phyloP scores from a whole-genome alignment of 1,284 basidiomycete genomes.

The Rugiboletus extremiorientalis region DNA sequence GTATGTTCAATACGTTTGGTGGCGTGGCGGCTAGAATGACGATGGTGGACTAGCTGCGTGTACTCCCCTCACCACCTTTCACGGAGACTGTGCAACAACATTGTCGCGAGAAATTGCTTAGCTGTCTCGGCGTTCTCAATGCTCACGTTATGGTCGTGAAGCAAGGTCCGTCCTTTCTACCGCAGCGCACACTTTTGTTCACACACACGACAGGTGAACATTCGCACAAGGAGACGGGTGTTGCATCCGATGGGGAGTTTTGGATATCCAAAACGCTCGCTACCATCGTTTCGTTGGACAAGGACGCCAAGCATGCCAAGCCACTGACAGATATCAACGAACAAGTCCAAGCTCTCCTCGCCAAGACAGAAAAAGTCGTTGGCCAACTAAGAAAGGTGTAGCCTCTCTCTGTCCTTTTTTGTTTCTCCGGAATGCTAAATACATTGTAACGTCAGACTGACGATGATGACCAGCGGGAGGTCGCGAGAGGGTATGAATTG shows the following conservation, averaged over 20 bases:
- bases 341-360: slow-evolving; percentile 49
- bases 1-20: slow-evolving; percentile 45
- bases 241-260: slow-evolving; percentile 70
- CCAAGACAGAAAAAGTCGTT: slow-evolving; percentile 49
- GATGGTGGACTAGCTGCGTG: slow-evolving; percentile 44
- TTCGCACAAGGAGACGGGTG: slow-evolving; percentile 54
- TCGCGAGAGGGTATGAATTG: slow-evolving; percentile 66
- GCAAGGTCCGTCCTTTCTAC: slow-evolving; percentile 37
- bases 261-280: slow-evolving; percentile 77
- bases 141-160: slow-evolving; percentile 54
- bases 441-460: slow-evolving; percentile 38
- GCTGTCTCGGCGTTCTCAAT: slow-evolving; percentile 76
- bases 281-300: slow-evolving; percentile 60
- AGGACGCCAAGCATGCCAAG: slow-evolving; percentile 72
- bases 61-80: slow-evolving; percentile 65
- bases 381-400: slow-evolving; percentile 49
- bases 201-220: slow-evolving; percentile 40
- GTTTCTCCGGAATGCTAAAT: not conserved
- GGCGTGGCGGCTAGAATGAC: not conserved
- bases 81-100: slow-evolving; percentile 67
- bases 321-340: slow-evolving; percentile 56
- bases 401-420: not conserved
- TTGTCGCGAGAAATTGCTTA: slow-evolving; percentile 72
- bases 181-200: not conserved
- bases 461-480: slow-evolving; percentile 50